Base-by-base conservation (phyloP, 805 yeast species). In the Candida railenensis region DNA sequence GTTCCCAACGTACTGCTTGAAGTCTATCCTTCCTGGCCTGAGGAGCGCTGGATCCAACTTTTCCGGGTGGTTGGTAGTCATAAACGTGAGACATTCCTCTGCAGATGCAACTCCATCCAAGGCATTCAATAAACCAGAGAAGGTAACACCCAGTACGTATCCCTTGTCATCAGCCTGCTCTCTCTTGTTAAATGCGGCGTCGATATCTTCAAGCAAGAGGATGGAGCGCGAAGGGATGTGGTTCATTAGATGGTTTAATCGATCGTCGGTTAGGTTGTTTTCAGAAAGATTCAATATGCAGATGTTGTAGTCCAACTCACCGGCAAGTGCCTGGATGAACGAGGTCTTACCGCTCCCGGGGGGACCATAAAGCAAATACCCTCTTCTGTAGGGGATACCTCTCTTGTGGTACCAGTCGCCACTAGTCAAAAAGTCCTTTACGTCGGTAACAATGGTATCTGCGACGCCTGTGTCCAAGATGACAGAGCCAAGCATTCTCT, bases 31-130 rank as follows among this genome's bases (percentile, higher is more conserved):
- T 2, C 99, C 99, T 0, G 99, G 99, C 53, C 99, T 77, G 62
- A 94, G 69, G 38, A 94, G 76, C 0, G 99, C 99, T 1, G 97
- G 89, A 58, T 94, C 99, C 34, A 94, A 72, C 52, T 81, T 81
- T 52, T 94, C 98, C 0, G 97, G 97, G 60, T 94, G 99, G 65
- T 94, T 94, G 18, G 99, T 92, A 18, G 99, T 94, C 99, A 94
- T 94, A 66, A 94, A 94, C 0, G 97, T 92, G 30, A 94, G 77
- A 40, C 96, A 86, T 61, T 94, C 98, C 61, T 94, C 99, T 1
- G 97, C 96, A 22, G 96, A 88, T 2, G 98, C 94, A 15, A 94
- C 98, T 40, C 99, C 99, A 64, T 94, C 99, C 41, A 94, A 73
- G 0, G 99, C 96, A 62, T 94, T 94, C 49, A 94, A 70, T 40